Evolutionary conservation across 179 eudicot species (phyloP).

Genomic region (Spergularia azorica): DNA sequence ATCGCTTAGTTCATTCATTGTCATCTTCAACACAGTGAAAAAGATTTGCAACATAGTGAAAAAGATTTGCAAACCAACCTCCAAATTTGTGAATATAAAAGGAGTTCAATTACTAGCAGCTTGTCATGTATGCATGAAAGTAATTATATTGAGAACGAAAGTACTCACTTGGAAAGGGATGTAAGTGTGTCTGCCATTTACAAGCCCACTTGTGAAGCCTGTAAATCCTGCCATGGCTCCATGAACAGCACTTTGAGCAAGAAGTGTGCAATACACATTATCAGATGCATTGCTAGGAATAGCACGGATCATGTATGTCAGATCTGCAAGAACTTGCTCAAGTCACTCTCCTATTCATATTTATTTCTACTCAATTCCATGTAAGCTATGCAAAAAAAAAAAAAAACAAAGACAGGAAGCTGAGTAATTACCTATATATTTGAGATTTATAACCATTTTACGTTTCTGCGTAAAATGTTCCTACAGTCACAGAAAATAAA

Average conservation of each 20-base stretch:
- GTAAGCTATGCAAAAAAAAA: not conserved
- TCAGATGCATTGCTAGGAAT: slow-evolving; percentile 57
- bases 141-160: not conserved
- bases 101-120: not conserved
- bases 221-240: slow-evolving; percentile 64
- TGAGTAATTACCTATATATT: slow-evolving; percentile 47
- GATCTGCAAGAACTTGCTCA: slow-evolving; percentile 35
- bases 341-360: slow-evolving; percentile 5
- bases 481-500: slow-evolving; percentile 29
- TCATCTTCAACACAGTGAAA: not conserved
- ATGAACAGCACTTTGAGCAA: slow-evolving; percentile 59
- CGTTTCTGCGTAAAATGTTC: slow-evolving; percentile 40
- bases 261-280: slow-evolving; percentile 52
- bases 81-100: not conserved
- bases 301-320: slow-evolving; percentile 58
- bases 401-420: not conserved
- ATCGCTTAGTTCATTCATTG: not conserved
- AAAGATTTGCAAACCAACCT: not conserved
- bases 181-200: slow-evolving; percentile 52
- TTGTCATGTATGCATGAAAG: not conserved
- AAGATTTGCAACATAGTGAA: not conserved
- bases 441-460: slow-evolving; percentile 45
- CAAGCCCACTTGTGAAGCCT: slow-evolving; percentile 52
- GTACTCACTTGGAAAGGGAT: slow-evolving; percentile 53
- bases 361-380: not conserved